Evolutionary conservation across 768 basidiomycete genomes (phyloP), one percentile per base, ranked within the genome.

Genomic region (Gymnopilus dilepis): DNA sequence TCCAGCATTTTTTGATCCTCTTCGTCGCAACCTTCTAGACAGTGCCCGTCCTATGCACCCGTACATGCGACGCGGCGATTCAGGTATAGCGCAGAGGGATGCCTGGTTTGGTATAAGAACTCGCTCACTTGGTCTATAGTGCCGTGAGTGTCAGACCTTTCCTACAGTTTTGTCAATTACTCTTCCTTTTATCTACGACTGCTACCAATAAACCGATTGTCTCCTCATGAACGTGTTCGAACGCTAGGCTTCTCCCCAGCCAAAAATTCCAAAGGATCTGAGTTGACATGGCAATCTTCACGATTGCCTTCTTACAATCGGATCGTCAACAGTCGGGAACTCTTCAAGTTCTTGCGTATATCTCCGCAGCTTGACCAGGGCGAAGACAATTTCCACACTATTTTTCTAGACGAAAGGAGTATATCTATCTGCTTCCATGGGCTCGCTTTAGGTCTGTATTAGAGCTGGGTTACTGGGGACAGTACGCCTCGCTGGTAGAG

Each of bases 141-240:
- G 83, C 72, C 67, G 81, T 76, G 85, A 80, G 84, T 82, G 84
- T 85, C 84, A 85, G 86, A 82, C 84, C 85, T 83, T 78, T 79
- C 85, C 86, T 81, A 88, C 83, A 89, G 70, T 41, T 54, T 24
- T 31, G 26, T 40, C 30, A 7, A 52, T 34, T 52, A 33, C 51
- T 30, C 6, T 34, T 11, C 43, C 11, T 24, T 47, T 26, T 37
- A 37, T 15, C 21, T 47, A 26, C 22, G 8, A 8, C 12, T 47
- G 22, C 26, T 15, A 15, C 3, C 19, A 50, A 50, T 50, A 50
- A 50, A 50, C n/a, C 28, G 28, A 50, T n/a, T 12, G 28, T 50
- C n/a, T n/a, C n/a, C n/a, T n/a, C n/a, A n/a, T n/a, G n/a, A n/a
- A n/a, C n/a, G n/a, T n/a, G n/a, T n/a, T n/a, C n/a, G n/a, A n/a